A percentile compares a stretch with the other conserved stretches of the same genome.
These are phyloP conservation scores for Cucumis cinereus DNA, from an alignment of 306 rosid species.

Conservation along the genomic window DNA sequence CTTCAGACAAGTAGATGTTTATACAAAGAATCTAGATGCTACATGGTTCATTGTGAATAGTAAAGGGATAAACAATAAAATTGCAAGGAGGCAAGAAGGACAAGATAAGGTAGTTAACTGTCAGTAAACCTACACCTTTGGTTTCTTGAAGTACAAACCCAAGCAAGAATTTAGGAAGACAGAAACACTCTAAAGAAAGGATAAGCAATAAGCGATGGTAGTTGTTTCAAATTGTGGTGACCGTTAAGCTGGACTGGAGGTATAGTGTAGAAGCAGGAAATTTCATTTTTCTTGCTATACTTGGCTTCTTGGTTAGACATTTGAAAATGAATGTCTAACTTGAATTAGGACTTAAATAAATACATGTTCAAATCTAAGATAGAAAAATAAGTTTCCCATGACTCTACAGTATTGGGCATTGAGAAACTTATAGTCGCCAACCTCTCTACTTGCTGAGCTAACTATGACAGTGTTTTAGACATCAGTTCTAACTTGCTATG, in stretches of 20 bases:
- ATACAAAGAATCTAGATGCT: conserved; percentile 2
- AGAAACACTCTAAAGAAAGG: neutral
- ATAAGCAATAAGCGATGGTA: neutral
- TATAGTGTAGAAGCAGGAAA: neutral
- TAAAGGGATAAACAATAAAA: neutral
- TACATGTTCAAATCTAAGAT: neutral
- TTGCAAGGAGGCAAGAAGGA: conserved; percentile 12
- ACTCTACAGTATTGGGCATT: neutral
- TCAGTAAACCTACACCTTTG: conserved; percentile 2
- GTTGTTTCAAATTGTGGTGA: neutral
- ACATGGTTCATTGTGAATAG: neutral
- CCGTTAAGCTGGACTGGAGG: neutral
- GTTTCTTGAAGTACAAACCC: conserved; percentile 2
- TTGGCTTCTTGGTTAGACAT: neutral
- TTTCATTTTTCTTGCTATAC: neutral
- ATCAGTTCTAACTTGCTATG: neutral
- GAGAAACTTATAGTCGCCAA: neutral
- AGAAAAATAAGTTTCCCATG: neutral
- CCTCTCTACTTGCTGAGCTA: neutral
- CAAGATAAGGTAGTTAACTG: conserved; percentile 2
- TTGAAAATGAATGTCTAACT: neutral
- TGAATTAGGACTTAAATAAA: neutral
- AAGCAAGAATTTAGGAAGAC: conserved; percentile 1
- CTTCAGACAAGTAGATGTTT: neutral
- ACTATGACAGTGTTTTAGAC: neutral